Evolutionary conservation across 1,284 basidiomycete genomes (phyloP), one percentile per base, ranked within the genome.

Genomic region (Sutorius eximius): DNA sequence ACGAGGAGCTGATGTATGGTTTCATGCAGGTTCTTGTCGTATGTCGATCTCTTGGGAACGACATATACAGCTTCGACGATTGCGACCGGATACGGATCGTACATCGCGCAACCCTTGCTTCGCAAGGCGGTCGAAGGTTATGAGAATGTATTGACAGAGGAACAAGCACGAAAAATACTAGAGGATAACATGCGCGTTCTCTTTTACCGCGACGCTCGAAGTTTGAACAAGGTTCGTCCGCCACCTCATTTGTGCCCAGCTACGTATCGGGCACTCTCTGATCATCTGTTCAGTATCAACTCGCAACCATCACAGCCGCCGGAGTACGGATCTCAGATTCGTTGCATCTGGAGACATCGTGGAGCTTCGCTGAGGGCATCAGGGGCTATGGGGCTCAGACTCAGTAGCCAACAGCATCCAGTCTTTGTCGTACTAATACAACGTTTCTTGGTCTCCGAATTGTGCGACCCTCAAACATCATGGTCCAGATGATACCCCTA

Each of bases 121-220:
- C 86, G 96, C 40, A 91, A 90, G 65, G 93, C 91, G 24, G 89
- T 94, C 15, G 94, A 99, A 71, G 92, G 91, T 3, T 76, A 78
- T 22, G 91, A 95, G 64, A 80, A 89, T 44, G 73, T 76, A 5
- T 74, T 98, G 53, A 88, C 86, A 0, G 89, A 92, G 65, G 87
- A 86, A 32, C 84, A 95, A 59, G 97, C 94, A 13, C 80, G 83
- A 51, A 77, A 81, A 63, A 88, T 98, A 59, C 69, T 99, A 46
- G 84, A 91, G 66, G 85, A 92, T 51, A 89, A 91, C 71, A 91
- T 99, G 88, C 89, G 89, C 65, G 95, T 99, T 12, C 79, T 99
- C 51, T 99, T 90, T 77, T 99, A 99, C 76, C 86, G 96, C 45
- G 97, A 99, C 68, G 96, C 96, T 3, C 83, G 97, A 66, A 94